phyloP scores from a whole-genome alignment of 2,329 filamentous ascomycete genomes.

The Hymenoscyphus linearis region DNA sequence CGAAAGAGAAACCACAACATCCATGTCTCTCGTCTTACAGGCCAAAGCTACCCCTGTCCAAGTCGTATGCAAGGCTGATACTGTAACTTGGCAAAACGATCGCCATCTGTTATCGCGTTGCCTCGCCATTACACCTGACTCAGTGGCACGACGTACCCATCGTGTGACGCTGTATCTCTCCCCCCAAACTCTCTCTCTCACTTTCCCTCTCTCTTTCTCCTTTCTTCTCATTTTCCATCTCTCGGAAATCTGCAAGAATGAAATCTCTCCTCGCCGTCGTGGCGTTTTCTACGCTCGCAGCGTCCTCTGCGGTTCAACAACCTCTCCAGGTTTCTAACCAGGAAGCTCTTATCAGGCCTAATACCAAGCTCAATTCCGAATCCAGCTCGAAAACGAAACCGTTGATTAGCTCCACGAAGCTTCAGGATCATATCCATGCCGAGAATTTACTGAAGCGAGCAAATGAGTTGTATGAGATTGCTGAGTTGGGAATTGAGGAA shows the following conservation, averaged over 20 bases:
- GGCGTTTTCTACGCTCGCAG: conserved; percentile 5
- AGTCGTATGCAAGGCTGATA: neutral
- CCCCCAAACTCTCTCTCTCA: neutral
- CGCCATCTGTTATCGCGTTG: neutral
- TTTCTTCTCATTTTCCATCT: neutral
- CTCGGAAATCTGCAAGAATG: conserved; percentile 4
- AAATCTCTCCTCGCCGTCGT: conserved; percentile 8
- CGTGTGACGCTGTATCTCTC: neutral
- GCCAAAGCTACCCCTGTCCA: neutral
- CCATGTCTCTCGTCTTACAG: neutral
- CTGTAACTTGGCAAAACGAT: neutral
- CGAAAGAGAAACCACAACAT: neutral
- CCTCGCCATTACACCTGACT: neutral
- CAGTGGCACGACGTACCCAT: neutral
- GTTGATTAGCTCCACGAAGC: conserved; percentile 43
- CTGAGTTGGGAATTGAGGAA: conserved; percentile 52
- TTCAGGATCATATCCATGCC: conserved; percentile 52
- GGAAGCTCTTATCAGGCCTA: conserved; percentile 1
- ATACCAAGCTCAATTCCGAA: neutral
- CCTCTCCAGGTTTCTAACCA: conserved; percentile 3
- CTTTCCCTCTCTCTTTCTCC: neutral
- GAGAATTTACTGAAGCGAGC: conserved; percentile 55
- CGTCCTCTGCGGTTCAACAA: conserved; percentile 10
- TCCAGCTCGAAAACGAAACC: conserved; percentile 6
- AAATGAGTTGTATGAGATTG: conserved; percentile 56